These are phyloP conservation scores for Daphne laureola DNA, from an alignment of 441 rosid species.

Conservation along the genomic window DNA sequence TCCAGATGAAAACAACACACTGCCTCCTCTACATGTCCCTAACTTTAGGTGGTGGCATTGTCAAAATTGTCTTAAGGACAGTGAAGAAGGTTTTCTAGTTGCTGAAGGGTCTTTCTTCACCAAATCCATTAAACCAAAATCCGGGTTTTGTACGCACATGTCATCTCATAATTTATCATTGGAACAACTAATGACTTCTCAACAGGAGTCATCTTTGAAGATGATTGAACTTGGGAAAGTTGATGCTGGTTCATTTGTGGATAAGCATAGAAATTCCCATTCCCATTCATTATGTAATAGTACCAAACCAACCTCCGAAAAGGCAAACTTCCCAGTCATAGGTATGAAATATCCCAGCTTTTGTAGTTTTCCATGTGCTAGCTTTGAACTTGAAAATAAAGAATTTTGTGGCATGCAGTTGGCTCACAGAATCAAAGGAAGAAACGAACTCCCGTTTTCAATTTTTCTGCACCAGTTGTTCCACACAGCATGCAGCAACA, in stretches of 20 bases:
- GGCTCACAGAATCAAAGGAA: conserved; percentile 25
- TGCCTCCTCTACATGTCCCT: conserved; percentile 61
- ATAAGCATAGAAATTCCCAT: conserved; percentile 16
- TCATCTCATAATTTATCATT: conserved; percentile 25
- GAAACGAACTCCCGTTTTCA: conserved; percentile 22
- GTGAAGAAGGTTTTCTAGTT: conserved; percentile 21
- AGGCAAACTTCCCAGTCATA: conserved; percentile 10
- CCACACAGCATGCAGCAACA: conserved; percentile 21
- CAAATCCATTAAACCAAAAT: conserved; percentile 18
- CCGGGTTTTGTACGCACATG: conserved; percentile 23
- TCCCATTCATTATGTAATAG: conserved; percentile 22
- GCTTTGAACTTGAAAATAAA: conserved; percentile 6
- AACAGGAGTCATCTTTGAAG: conserved; percentile 20
- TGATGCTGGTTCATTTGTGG: conserved; percentile 21
- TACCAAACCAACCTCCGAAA: conserved; percentile 25
- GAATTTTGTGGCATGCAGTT: conserved; percentile 16
- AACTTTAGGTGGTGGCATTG: conserved; percentile 72
- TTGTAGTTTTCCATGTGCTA: conserved; percentile 5
- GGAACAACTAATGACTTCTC: conserved; percentile 23
- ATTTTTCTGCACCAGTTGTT: conserved; percentile 20
- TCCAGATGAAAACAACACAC: conserved; percentile 28
- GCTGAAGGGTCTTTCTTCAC: conserved; percentile 20
- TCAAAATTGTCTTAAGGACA: conserved; percentile 40
- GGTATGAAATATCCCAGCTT: conserved; percentile 34
- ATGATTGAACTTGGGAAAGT: conserved; percentile 20